Base-by-base conservation (phyloP, 208 protist genomes). In the Wallacemonas sp. region DNA sequence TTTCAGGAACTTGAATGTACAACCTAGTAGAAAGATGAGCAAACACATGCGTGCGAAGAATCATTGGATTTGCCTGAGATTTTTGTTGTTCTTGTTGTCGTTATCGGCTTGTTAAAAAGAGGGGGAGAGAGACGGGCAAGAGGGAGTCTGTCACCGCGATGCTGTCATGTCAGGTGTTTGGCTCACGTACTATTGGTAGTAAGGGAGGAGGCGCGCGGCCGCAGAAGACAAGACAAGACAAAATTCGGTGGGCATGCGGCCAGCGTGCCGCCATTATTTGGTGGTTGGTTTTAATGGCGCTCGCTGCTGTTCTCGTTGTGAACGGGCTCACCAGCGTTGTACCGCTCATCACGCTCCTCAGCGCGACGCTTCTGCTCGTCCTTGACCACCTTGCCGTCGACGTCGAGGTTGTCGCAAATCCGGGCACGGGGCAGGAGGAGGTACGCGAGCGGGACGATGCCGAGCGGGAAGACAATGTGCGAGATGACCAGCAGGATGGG, bases 371-470 rank as follows among this genome's bases (percentile, higher is more conserved):
- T 28, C 18, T 38, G 23, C 29, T 64, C 57, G 8, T 64, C 42
- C 38, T 49, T 45, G 57, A 75, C 36, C 50, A 61, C 48, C 4
- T 69, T 68, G n/a, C 61, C 64, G n/a, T 77, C 38, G 8, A 72
- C 22, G 45, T 72, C 38, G 23, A 77, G 41, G 23, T 72, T 59
- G 52, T 81, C 76, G 54, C 76, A 81, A 41, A 81, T 81, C 61
- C 76, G 76, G 10, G 70, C 69, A 42, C 25, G 33, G 5, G 76
- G 76, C 2, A 81, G 70, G 14, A 76, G 18, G 23, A 81, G 59
- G 33, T 80, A 81, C 38, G 50, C 50, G 45, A 89, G 59, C n/a
- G 82, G 78, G 3, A 89, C 70, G 41, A 72, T 54, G 50, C 81
- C 20, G 23, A 89, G 44, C 11, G 82, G 82, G 26, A 78, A 59